phyloP scores from a whole-genome alignment of 257 asterid genomes.

The Asclepias syriaca region DNA sequence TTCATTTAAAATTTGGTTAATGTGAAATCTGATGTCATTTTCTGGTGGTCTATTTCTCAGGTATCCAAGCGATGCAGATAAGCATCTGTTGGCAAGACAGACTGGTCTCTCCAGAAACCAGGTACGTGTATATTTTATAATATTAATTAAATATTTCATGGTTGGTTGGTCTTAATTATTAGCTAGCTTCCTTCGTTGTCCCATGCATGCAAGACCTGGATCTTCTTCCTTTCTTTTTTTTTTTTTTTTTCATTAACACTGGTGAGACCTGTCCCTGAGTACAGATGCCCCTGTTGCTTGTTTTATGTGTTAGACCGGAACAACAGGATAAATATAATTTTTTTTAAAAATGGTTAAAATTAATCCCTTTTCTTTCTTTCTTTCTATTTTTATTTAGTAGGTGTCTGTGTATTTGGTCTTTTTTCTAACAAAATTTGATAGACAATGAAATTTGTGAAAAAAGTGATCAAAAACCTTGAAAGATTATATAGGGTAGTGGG shows the following conservation, averaged over 20 bases:
- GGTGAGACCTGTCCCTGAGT: not conserved
- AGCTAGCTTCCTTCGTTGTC: not conserved
- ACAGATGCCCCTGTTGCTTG: slow-evolving; percentile 7
- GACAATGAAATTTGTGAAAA: no score
- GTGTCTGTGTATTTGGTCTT: no score
- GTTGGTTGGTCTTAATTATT: not conserved
- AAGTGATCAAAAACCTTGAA: no score
- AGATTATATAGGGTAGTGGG: no score
- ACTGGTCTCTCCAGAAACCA: slow-evolving; percentile 97
- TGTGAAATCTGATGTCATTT: slow-evolving; percentile 39
- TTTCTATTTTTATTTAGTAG: no score
- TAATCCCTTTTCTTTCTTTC: no score
- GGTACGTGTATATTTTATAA: slow-evolving; percentile 27
- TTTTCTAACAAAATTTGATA: no score
- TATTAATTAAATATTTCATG: not conserved
- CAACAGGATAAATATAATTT: no score
- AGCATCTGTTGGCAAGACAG: slow-evolving; percentile 97
- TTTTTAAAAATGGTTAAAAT: no score
- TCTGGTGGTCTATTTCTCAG: slow-evolving; percentile 75
- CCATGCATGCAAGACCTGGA: slow-evolving; percentile 1
- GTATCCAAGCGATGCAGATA: slow-evolving; percentile 99
- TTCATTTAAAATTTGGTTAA: slow-evolving; percentile 25
- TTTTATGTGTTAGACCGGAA: no score
- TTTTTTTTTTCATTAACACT: not conserved
- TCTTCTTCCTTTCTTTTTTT: not conserved